A percentile compares a stretch with the other conserved stretches of the same genome.
Conservation (phyloP, 768 basidiomycete species). For the Hortiboletus campestris region DNA sequence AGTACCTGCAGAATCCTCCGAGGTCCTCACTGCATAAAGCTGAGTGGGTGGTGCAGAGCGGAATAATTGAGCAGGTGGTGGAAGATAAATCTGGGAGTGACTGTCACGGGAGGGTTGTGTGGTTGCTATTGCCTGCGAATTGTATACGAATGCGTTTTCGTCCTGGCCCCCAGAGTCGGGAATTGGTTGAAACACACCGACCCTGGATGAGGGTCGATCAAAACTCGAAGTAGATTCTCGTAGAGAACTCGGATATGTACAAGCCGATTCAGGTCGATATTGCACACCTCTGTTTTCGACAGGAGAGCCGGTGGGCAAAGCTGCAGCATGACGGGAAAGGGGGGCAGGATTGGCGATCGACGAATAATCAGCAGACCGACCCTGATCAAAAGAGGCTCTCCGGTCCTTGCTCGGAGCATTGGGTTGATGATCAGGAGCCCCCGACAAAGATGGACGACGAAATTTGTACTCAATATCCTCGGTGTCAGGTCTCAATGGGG, state of each 20-base stretch:
- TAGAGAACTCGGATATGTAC: conserved; percentile 16
- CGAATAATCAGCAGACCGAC: conserved; percentile 14
- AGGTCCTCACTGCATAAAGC: conserved; percentile 29
- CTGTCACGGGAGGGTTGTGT: conserved; percentile 10
- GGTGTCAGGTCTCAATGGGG: conserved; percentile 25
- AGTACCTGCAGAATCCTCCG: conserved; percentile 17
- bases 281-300: conserved; percentile 11
- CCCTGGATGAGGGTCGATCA: conserved; percentile 20
- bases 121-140: conserved; percentile 3
- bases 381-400: conserved; percentile 14
- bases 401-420: conserved; percentile 8
- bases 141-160: conserved; percentile 7
- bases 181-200: conserved; percentile 12
- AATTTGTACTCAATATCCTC: conserved; percentile 32
- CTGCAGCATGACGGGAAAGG: conserved; percentile 2
- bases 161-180: conserved; percentile 4
- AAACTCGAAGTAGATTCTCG: conserved; percentile 19
- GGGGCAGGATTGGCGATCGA: background rate
- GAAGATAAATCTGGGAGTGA: conserved; percentile 28
- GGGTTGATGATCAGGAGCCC: conserved; percentile 9
- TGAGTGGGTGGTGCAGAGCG: conserved; percentile 27
- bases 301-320: background rate
- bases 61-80: conserved; percentile 33
- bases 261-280: conserved; percentile 15
- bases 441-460: conserved; percentile 32